Percentiles rank a stretch among this genome's conserved stretches.
Conservation (phyloP, 192 early-diverging fungal genomes). For the Coemansia furcata region DNA sequence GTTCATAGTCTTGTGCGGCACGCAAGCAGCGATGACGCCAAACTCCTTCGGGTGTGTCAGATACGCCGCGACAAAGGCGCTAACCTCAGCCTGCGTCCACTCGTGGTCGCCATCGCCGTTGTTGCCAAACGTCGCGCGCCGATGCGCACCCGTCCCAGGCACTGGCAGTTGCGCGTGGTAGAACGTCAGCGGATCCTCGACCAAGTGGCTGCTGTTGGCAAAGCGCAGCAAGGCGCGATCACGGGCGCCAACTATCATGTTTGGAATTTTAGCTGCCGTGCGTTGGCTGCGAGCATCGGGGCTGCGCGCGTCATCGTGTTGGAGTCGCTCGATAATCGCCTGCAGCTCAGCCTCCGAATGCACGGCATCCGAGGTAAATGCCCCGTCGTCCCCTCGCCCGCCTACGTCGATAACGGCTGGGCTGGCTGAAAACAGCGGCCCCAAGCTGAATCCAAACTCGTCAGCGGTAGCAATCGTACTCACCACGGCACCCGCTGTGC, state of each 20-base stretch:
- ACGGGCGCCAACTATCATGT: constrained; percentile 65
- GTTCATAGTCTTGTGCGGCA: constrained; percentile 64
- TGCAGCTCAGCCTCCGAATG: constrained; percentile 75
- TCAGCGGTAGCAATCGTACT: constrained; percentile 9
- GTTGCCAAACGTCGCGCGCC: constrained; percentile 35
- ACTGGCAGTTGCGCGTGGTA: constrained; percentile 56
- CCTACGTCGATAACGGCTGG: constrained; percentile 2
- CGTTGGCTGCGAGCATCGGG: constrained; percentile 68
- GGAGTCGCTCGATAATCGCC: constrained; percentile 70
- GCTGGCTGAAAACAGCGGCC: constrained; percentile 34
- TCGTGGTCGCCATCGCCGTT: constrained; percentile 56
- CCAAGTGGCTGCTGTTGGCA: constrained; percentile 59
- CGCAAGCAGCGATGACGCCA: constrained; percentile 62
- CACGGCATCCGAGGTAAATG: constrained; percentile 68
- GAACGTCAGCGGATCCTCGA: constrained; percentile 59
- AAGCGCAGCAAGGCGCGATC: constrained; percentile 57
- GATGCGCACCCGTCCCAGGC: constrained; percentile 10
- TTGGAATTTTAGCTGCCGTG: constrained; percentile 69
- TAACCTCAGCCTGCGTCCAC: constrained; percentile 67
- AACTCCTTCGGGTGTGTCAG: constrained; percentile 74
- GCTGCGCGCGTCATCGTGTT: constrained; percentile 69
- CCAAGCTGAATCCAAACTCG: constrained; percentile 46
- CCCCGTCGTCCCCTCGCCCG: constrained; percentile 23
- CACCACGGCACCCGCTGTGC: background rate
- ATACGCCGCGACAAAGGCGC: constrained; percentile 65